Percentiles rank a stretch among this genome's conserved stretches.
Evolutionary conservation across 148 eudicot species (phyloP).

Genomic region (Silene uniflora): DNA sequence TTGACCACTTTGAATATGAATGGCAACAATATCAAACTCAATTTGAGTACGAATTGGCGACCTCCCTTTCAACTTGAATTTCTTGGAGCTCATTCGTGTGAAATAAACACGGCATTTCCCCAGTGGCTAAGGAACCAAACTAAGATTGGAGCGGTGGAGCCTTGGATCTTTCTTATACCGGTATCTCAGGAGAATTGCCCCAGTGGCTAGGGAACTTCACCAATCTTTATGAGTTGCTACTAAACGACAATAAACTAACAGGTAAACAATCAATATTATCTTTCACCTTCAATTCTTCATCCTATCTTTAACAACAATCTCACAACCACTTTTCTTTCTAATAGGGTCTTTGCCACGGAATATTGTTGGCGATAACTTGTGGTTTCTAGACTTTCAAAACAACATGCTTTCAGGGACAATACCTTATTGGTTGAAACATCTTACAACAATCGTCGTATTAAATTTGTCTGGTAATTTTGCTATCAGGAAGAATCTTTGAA

Average conservation of each 20-base stretch:
- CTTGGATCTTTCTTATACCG: slow-evolving; percentile 4
- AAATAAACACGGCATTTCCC: background rate
- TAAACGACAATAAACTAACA: background rate
- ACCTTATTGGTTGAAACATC: background rate
- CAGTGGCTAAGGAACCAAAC: background rate
- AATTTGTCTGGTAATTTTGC: too few relatives aligned
- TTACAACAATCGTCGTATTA: too few relatives aligned
- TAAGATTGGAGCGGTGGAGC: background rate
- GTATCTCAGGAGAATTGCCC: slow-evolving; percentile 9
- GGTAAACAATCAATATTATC: background rate
- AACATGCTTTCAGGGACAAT: background rate
- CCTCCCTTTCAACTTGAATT: slow-evolving; percentile 12
- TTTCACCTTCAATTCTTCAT: background rate
- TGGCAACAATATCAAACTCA: background rate
- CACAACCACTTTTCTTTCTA: too few relatives aligned
- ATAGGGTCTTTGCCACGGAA: too few relatives aligned
- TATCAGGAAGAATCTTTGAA: too few relatives aligned
- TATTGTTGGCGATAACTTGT: too few relatives aligned
- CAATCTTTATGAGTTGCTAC: background rate
- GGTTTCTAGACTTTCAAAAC: too few relatives aligned
- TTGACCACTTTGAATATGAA: background rate
- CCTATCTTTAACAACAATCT: too few relatives aligned
- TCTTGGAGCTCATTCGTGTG: background rate
- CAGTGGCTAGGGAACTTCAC: background rate
- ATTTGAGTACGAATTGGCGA: background rate